Base-by-base conservation (phyloP, 2,329 filamentous ascomycete genomes). In the Penicillium digitatum region DNA sequence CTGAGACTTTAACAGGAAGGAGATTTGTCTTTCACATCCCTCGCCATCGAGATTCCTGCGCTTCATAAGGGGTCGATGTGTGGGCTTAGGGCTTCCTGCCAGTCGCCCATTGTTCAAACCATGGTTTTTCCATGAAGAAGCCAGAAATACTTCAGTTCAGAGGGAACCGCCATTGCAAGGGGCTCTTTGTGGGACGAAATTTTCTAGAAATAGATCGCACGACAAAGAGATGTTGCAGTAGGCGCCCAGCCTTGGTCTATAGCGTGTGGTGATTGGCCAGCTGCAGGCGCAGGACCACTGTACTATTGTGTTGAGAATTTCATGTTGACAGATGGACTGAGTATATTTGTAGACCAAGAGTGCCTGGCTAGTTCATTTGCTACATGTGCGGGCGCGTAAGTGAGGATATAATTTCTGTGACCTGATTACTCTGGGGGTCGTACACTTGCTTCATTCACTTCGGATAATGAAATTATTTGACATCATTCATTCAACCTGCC, bases 171-270 rank as follows among this genome's bases (percentile, higher is more conserved):
- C 34, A 52, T 53, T 50, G n/a, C 37, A 26, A 60, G 52, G 48
- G 52, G 58, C 22, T 49, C 46, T 50, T 49, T 46, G 56, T 56
- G 58, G 38, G 48, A 61, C 55, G 11, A 14, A 37, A 24, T 44
- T 37, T 26, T 42, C 43, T 48, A 44, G 45, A 58, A 58, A 56
- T 56, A 58, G 56, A 53, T 52, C 27, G 45, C 45, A 34, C 52
- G 55, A 54, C 53, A 52, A 56, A 58, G 47, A 58, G 48, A 39
- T 16, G 40, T 52, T 31, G 38, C 38, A 48, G 56, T 58, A 53
- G 45, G 54, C 56, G 56, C 55, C 55, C 40, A 43, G 46, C 38
- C 24, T 32, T 20, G 48, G 35, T 44, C 20, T 10, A 52, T 50
- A 26, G 26, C 48, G 42, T 16, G 12, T 49, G 40, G 29, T 56